Evolutionary conservation across 1,284 basidiomycete species (phyloP).

Genomic region (Cutaneotrichosporon cyanovorans): DNA sequence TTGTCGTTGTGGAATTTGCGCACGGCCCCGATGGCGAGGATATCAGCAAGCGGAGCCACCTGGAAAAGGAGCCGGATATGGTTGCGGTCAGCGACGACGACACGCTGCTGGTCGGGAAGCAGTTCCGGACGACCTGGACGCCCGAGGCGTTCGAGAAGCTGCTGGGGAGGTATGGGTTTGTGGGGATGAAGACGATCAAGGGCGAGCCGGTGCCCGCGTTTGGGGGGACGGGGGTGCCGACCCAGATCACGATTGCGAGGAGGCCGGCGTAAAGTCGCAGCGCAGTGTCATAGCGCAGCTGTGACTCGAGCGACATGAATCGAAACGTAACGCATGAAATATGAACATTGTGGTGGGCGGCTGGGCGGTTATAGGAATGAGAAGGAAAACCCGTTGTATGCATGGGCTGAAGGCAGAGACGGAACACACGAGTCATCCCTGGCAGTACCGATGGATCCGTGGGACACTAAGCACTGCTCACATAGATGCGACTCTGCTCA

Average conservation of each 20-base stretch:
- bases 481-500: too few relatives aligned
- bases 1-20: constrained; percentile 31
- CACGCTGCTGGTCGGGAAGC: constrained; percentile 1
- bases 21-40: constrained; percentile 5
- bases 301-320: too few relatives aligned
- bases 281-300: too few relatives aligned
- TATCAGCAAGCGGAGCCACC: constrained; percentile 1
- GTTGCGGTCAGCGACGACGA: constrained; percentile 7
- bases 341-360: too few relatives aligned
- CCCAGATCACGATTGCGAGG: background rate
- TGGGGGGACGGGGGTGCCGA: background rate
- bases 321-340: too few relatives aligned
- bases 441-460: too few relatives aligned
- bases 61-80: background rate
- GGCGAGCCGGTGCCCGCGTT: constrained; percentile 25
- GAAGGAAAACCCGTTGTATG: too few relatives aligned
- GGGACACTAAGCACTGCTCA: too few relatives aligned
- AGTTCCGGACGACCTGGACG: constrained; percentile 14
- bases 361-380: too few relatives aligned
- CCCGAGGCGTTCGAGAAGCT: background rate
- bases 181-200: constrained; percentile 19
- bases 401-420: too few relatives aligned
- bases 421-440: too few relatives aligned
- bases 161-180: constrained; percentile 18
- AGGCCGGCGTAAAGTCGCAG: background rate